Evolutionary conservation across 805 yeast genomes (phyloP), one percentile per base, ranked within the genome.

Genomic region (Cyberlindnera sargentensis): DNA sequence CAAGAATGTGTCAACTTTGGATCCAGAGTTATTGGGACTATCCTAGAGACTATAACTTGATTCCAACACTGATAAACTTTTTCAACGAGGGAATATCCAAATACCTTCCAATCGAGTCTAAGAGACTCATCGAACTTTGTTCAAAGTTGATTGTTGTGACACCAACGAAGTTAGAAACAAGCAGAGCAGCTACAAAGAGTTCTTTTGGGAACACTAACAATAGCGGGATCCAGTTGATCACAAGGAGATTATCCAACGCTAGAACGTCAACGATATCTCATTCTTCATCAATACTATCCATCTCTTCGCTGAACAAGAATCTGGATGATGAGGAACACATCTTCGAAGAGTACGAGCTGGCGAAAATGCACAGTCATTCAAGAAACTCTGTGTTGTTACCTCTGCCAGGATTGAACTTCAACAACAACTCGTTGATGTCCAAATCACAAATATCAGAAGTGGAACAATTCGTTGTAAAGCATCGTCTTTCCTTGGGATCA

Each of bases 1-100:
- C 82, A 51, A 77, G 75, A 50, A 71, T 83, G 60, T 76, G 89
- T 57, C 84, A 80, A 59, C 67, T 77, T 31, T 91, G 99, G 99
- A 65, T 91, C 61, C 95, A 88, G 61, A 82, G 93, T 41, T 89
- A 84, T 59, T 91, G 96, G 96, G 77, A 80, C 49, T 76, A 75
- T 39, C 70, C 72, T 36, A 57, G 55, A 20, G 95, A 89, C 60
- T 75, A 74, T 47, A 64, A 62, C 26, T 66, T 81, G 34, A 64
- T 89, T 37, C 78, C 93, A 9, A 82, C 87, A 0, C 65, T 88
- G 55, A 72, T 84, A 37, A 84, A 84, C 55, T 84, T 88, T 57
- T 81, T 86, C 56, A 85, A 84, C 59, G 95, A 85, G 61, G 88
- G 81, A 10, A 70, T 80, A n/a, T 68, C 76, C n/a, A 56, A 61